Evolutionary conservation across 305 asterid genomes (phyloP).

Genomic region (Fraxinus floribunda): DNA sequence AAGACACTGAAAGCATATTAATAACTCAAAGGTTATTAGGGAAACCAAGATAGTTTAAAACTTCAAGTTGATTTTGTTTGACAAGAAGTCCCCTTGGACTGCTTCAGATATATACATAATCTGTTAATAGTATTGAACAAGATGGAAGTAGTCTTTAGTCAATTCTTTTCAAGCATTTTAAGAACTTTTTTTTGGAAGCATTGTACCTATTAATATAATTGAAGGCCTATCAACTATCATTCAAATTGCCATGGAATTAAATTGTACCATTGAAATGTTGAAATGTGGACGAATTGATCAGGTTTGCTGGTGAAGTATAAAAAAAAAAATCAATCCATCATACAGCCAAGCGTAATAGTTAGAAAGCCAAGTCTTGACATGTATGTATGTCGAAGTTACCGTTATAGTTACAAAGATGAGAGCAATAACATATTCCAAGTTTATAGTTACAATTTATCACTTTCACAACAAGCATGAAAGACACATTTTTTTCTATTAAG

Average conservation of each 20-base stretch:
- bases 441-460: no score
- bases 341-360: neutral
- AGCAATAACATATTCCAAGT: no score
- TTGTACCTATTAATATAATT: neutral
- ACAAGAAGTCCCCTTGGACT: neutral
- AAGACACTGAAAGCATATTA: neutral
- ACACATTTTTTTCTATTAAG: no score
- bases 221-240: neutral
- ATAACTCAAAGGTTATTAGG: neutral
- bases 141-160: neutral
- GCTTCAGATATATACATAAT: neutral
- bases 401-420: no score
- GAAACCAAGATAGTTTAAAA: neutral
- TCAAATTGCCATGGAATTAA: neutral
- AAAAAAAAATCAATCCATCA: neutral
- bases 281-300: neutral
- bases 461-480: no score
- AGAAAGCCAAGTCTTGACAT: no score
- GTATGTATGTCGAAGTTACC: no score
- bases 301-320: neutral
- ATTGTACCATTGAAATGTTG: neutral
- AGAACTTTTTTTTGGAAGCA: neutral
- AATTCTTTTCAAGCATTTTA: neutral
- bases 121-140: neutral
- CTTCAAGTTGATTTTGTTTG: neutral